phyloP scores from a whole-genome alignment of 768 basidiomycete genomes.

The Tricholoma terreum region DNA sequence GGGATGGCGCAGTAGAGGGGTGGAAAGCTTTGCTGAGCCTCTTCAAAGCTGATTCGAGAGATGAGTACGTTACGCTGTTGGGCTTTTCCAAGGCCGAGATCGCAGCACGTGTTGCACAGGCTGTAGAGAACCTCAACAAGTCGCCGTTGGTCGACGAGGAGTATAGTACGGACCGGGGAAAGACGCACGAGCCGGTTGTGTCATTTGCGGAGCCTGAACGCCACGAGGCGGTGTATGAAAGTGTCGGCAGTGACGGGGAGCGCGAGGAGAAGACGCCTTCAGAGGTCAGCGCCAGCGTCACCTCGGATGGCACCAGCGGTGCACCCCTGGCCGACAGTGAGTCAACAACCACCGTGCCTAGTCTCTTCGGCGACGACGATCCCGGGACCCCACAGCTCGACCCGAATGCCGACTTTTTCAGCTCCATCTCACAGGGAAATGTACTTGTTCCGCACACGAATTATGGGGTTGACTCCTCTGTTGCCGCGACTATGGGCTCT shows the following conservation, averaged over 20 bases:
- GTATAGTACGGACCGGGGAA: constrained; percentile 36
- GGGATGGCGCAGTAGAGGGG: constrained; percentile 33
- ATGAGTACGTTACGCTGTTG: constrained; percentile 85
- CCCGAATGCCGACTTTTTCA: constrained; percentile 86
- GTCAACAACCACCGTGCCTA: constrained; percentile 82
- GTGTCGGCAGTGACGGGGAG: constrained; percentile 32
- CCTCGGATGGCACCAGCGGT: constrained; percentile 58
- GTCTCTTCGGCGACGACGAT: constrained; percentile 81
- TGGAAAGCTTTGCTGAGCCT: constrained; percentile 91
- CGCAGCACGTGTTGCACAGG: constrained; percentile 72
- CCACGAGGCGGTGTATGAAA: constrained; percentile 35
- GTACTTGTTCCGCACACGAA: constrained; percentile 76
- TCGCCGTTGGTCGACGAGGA: constrained; percentile 33
- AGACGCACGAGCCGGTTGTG: constrained; percentile 70
- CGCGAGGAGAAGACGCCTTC: constrained; percentile 61
- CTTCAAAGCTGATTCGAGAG: constrained; percentile 85
- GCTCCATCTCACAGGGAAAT: constrained; percentile 49
- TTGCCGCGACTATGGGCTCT: constrained; percentile 94
- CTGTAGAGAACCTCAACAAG: constrained; percentile 68
- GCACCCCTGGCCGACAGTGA: constrained; percentile 64
- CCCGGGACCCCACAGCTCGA: constrained; percentile 64
- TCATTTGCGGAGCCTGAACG: constrained; percentile 81
- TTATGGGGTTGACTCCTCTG: constrained; percentile 81
- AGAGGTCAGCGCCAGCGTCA: constrained; percentile 63
- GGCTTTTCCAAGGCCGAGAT: constrained; percentile 92